Conservation (phyloP, 1,139 yeast species). For the Hansenula sp. region DNA sequence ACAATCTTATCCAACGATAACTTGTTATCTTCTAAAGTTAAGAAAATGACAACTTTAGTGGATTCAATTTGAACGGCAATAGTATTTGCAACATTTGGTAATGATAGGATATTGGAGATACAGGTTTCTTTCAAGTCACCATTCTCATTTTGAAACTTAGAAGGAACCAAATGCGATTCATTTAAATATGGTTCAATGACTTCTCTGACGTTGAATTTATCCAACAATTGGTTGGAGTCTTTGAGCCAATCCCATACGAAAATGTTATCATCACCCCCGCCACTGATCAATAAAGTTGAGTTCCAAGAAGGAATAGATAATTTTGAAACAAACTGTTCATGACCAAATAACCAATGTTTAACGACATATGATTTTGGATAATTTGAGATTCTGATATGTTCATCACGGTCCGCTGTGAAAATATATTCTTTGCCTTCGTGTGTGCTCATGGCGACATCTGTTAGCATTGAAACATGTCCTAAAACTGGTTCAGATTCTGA, state of each 20-base stretch:
- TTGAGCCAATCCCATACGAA: constrained; percentile 74
- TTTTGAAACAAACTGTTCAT: constrained; percentile 72
- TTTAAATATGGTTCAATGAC: constrained; percentile 46
- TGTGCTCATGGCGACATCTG: constrained; percentile 55
- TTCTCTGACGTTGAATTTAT: constrained; percentile 46
- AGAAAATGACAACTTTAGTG: constrained; percentile 46
- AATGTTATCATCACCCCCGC: constrained; percentile 86
- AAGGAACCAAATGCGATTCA: constrained; percentile 64
- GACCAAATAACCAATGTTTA: constrained; percentile 85
- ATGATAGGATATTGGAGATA: constrained; percentile 43
- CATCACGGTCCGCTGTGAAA: constrained; percentile 91
- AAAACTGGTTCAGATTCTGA: constrained; percentile 54
- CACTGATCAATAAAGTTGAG: constrained; percentile 56
- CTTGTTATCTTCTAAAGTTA: constrained; percentile 32
- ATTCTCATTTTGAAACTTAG: constrained; percentile 55
- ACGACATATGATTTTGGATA: constrained; percentile 78
- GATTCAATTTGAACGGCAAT: constrained; percentile 52
- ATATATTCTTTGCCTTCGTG: constrained; percentile 45
- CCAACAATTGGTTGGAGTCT: constrained; percentile 40
- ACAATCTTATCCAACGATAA: constrained; percentile 29
- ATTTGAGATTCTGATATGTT: constrained; percentile 85
- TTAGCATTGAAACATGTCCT: constrained; percentile 97
- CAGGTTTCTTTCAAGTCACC: constrained; percentile 48
- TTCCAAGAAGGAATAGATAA: constrained; percentile 51
- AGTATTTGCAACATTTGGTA: constrained; percentile 23